phyloP scores from a whole-genome alignment of 176 grass and related monocot species.

The Paspalum notatum region DNA sequence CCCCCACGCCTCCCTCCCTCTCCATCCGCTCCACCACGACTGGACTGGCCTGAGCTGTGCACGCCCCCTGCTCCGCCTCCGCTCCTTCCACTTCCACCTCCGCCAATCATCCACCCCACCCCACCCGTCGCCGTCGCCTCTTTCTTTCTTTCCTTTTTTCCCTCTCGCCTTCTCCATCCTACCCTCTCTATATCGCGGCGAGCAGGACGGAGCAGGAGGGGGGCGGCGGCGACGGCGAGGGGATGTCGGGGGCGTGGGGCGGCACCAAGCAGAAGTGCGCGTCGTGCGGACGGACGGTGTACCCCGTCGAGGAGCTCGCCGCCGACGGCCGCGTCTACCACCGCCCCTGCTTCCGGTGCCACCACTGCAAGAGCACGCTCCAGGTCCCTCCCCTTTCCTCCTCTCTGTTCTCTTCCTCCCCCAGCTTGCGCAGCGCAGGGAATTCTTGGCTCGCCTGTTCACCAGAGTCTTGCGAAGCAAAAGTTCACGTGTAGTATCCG shows the following conservation, averaged over 20 bases:
- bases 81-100: slow-evolving; percentile 33
- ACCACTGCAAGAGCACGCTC: slow-evolving; percentile 95
- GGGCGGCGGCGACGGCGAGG: neutral
- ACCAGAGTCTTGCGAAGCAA: neutral
- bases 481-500: neutral
- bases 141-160: neutral
- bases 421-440: neutral
- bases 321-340: slow-evolving; percentile 93
- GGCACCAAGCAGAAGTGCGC: slow-evolving; percentile 98
- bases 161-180: neutral
- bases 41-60: slow-evolving; percentile 40
- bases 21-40: slow-evolving; percentile 30
- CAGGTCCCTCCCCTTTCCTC: slow-evolving; percentile 44
- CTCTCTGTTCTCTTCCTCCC: neutral
- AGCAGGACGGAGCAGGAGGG: neutral
- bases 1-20: neutral
- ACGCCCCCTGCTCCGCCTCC: neutral
- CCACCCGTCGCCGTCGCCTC: slow-evolving; percentile 34
- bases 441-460: neutral
- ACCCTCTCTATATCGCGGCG: slow-evolving; percentile 4
- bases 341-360: slow-evolving; percentile 93
- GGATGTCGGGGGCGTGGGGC: slow-evolving; percentile 72
- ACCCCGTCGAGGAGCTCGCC: slow-evolving; percentile 88
- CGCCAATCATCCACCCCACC: slow-evolving; percentile 41
- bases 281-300: slow-evolving; percentile 85